phyloP scores from a whole-genome alignment of 2,329 filamentous ascomycete genomes.

The Pseudocercospora fijiensis region DNA sequence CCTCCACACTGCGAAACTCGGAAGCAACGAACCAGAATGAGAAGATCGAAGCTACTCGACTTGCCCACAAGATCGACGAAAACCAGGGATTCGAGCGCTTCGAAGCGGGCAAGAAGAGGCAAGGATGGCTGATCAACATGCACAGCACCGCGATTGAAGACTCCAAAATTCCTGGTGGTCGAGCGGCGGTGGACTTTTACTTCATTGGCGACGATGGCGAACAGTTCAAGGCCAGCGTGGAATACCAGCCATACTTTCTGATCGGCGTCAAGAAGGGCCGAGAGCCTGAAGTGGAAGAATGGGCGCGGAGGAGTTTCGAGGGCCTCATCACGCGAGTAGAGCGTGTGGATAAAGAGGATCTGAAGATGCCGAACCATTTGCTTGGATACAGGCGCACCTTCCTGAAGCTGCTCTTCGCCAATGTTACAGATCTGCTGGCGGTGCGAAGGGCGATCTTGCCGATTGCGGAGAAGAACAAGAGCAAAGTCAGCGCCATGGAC shows the following conservation, averaged over 20 bases:
- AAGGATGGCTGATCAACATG: conserved; percentile 95
- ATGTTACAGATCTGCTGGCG: conserved; percentile 81
- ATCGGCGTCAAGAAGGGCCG: conserved; percentile 83
- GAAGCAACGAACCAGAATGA: conserved; percentile 92
- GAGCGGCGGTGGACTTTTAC: conserved; percentile 92
- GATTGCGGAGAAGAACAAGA: conserved; percentile 93
- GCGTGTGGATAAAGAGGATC: conserved; percentile 85
- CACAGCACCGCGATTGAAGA: conserved; percentile 86
- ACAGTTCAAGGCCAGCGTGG: conserved; percentile 92
- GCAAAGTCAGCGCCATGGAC: conserved; percentile 94
- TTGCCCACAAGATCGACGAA: conserved; percentile 90
- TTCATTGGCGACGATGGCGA: conserved; percentile 87
- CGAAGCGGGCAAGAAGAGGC: conserved; percentile 79
- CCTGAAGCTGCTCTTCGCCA: conserved; percentile 80
- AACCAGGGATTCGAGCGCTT: conserved; percentile 90
- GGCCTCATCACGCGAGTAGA: conserved; percentile 77
- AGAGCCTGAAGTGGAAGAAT: conserved; percentile 94
- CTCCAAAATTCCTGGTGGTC: conserved; percentile 75
- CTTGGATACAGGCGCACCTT: conserved; percentile 88
- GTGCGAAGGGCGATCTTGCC: conserved; percentile 82
- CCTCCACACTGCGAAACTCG: conserved; percentile 67
- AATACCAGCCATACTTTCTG: conserved; percentile 96
- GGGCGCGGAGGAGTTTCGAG: conserved; percentile 75
- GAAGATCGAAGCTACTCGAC: conserved; percentile 78
- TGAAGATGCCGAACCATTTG: conserved; percentile 79